Evolutionary conservation across 345 rosid species (phyloP).

Genomic region (Hibiscus trionum): DNA sequence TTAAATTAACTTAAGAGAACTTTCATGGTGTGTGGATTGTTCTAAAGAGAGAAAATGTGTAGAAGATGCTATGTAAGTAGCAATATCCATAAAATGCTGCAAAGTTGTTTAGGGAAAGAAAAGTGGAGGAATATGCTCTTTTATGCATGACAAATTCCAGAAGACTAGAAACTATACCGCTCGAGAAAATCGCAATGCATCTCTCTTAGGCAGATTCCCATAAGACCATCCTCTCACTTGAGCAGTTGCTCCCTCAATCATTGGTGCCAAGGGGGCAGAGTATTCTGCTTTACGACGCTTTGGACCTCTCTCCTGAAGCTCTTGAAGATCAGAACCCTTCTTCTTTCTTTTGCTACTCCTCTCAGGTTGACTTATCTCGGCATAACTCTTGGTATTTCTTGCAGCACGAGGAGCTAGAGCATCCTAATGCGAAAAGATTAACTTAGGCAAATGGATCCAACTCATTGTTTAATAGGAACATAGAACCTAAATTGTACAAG

Average conservation of each 20-base stretch:
- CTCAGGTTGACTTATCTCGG: slow-evolving; percentile 66
- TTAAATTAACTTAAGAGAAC: not conserved
- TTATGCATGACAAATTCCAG: not conserved
- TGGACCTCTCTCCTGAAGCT: slow-evolving; percentile 53
- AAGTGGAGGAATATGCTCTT: not conserved
- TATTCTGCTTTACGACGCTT: slow-evolving; percentile 83
- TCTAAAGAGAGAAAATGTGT: not conserved
- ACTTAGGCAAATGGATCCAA: slow-evolving; percentile 7
- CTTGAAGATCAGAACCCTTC: slow-evolving; percentile 66
- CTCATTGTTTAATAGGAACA: not conserved
- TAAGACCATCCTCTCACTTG: slow-evolving; percentile 98
- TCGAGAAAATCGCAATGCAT: slow-evolving; percentile 88
- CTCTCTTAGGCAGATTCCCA: slow-evolving; percentile 94
- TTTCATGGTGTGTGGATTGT: not conserved
- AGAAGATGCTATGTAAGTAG: not conserved
- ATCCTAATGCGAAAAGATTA: slow-evolving; percentile 39
- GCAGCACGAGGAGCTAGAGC: slow-evolving; percentile 98
- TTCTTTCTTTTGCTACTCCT: slow-evolving; percentile 79
- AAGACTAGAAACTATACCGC: slow-evolving; percentile 43
- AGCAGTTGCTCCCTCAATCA: slow-evolving; percentile 85
- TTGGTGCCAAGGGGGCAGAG: slow-evolving; percentile 51
- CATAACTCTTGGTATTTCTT: slow-evolving; percentile 82
- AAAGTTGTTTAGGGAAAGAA: not conserved
- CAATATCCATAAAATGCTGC: not conserved
- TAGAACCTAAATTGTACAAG: not conserved